These are phyloP conservation scores for Hippophae rhamnoides DNA, from an alignment of 306 rosid genomes.

Conservation along the genomic window DNA sequence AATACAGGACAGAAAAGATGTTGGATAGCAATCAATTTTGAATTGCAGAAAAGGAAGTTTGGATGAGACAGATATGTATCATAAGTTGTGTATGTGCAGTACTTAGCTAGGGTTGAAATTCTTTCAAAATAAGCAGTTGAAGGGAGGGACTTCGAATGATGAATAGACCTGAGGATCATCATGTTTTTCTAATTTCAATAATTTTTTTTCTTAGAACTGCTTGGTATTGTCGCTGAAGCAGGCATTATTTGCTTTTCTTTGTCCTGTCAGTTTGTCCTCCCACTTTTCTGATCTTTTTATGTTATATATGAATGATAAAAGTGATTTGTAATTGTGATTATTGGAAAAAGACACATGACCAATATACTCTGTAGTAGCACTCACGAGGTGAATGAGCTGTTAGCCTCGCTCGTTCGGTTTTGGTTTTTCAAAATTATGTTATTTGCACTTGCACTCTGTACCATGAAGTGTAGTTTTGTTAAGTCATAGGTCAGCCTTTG, in stretches of 20 bases:
- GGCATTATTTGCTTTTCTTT: conserved; percentile 11
- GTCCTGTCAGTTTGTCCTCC: conserved; percentile 10
- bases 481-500: too few relatives aligned
- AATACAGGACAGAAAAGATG: too few relatives aligned
- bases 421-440: too few relatives aligned
- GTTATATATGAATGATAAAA: conserved; percentile 30
- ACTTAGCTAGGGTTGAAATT: conserved; percentile 70
- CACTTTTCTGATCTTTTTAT: not conserved
- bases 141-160: conserved; percentile 33
- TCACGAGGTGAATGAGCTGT: too few relatives aligned
- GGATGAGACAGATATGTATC: conserved; percentile 54
- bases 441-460: too few relatives aligned
- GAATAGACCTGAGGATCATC: too few relatives aligned
- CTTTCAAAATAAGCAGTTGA: conserved; percentile 64
- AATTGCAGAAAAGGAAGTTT: conserved; percentile 21
- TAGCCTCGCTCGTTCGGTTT: too few relatives aligned
- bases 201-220: conserved; percentile 35
- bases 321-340: conserved; percentile 49
- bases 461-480: too few relatives aligned
- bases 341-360: conserved; percentile 6
- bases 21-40: conserved; percentile 6
- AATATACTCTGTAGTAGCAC: too few relatives aligned
- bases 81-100: conserved; percentile 54
- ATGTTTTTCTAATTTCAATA: conserved; percentile 8
- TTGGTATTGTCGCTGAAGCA: conserved; percentile 32